Evolutionary conservation across 2,329 filamentous ascomycete species (phyloP).

Genomic region (Phaeophleospora eucalypticola): DNA sequence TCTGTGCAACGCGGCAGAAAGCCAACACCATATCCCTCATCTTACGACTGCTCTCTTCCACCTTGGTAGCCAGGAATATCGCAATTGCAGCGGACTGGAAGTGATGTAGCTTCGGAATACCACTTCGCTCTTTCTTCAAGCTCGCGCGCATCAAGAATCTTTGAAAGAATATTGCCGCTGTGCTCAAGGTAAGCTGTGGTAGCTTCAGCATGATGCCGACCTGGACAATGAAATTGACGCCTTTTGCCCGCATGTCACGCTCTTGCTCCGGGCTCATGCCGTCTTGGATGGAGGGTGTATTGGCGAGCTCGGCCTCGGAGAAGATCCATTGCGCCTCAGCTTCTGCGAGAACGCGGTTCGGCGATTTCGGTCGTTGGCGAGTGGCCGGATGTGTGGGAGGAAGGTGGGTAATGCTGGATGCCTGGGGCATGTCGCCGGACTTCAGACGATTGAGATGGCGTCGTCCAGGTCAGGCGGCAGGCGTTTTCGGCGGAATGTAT

Average conservation of each 20-base stretch:
- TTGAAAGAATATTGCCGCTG: conserved; percentile 91
- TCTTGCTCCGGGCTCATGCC: conserved; percentile 76
- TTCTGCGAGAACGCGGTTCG: conserved; percentile 48
- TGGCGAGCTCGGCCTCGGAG: conserved; percentile 73
- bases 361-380: conserved; percentile 33
- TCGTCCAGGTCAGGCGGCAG: background rate
- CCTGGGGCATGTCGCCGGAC: conserved; percentile 14
- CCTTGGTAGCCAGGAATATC: conserved; percentile 92
- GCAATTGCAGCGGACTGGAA: conserved; percentile 83
- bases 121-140: conserved; percentile 67
- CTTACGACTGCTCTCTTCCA: conserved; percentile 93
- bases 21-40: conserved; percentile 93
- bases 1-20: conserved; percentile 90
- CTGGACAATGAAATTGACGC: conserved; percentile 94
- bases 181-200: conserved; percentile 86
- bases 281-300: conserved; percentile 78
- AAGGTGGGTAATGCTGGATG: conserved; percentile 21
- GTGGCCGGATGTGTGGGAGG: conserved; percentile 41
- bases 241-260: conserved; percentile 76
- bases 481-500: background rate
- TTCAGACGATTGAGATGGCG: conserved; percentile 4
- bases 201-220: conserved; percentile 88
- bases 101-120: conserved; percentile 71
- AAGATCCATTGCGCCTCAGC: conserved; percentile 81
- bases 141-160: conserved; percentile 90